Conservation (phyloP, 805 yeast species). For the Ogataea trehaloabstinens region DNA sequence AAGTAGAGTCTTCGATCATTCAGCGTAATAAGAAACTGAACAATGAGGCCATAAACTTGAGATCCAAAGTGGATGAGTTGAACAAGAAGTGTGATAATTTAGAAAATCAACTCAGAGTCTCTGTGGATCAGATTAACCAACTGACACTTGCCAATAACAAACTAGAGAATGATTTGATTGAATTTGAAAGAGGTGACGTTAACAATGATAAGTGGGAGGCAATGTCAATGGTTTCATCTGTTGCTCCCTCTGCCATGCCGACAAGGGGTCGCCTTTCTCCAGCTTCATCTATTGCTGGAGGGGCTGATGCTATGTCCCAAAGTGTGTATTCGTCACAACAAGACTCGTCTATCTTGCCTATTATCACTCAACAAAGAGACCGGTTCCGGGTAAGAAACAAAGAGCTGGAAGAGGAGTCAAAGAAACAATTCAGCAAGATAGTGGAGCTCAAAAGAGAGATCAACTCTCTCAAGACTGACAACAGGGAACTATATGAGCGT, state of each 20-base stretch:
- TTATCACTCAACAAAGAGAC: slow-evolving; percentile 92
- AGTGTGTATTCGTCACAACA: slow-evolving; percentile 11
- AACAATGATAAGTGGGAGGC: slow-evolving; percentile 54
- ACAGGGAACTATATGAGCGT: slow-evolving; percentile 75
- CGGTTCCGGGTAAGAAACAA: slow-evolving; percentile 80
- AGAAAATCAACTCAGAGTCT: slow-evolving; percentile 34
- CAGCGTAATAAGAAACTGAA: slow-evolving; percentile 72
- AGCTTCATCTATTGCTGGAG: slow-evolving; percentile 51
- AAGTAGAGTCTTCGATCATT: slow-evolving; percentile 41
- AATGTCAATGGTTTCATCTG: slow-evolving; percentile 66
- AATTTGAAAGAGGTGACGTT: slow-evolving; percentile 44
- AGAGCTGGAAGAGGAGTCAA: slow-evolving; percentile 80
- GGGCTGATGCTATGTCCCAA: slow-evolving; percentile 18
- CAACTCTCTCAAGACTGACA: slow-evolving; percentile 64
- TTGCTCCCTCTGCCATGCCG: slow-evolving; percentile 29
- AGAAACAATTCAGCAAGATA: slow-evolving; percentile 52
- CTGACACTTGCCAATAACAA: slow-evolving; percentile 50
- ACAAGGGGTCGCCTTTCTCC: slow-evolving; percentile 42
- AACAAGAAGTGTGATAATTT: slow-evolving; percentile 39
- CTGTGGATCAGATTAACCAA: slow-evolving; percentile 38
- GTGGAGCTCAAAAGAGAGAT: slow-evolving; percentile 65
- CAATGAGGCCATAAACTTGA: slow-evolving; percentile 61
- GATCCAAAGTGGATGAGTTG: slow-evolving; percentile 57
- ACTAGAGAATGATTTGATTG: slow-evolving; percentile 72
- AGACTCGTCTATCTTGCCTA: slow-evolving; percentile 65